Base-by-base conservation (phyloP, 1,139 yeast genomes). In the Kodamaea suecica region DNA sequence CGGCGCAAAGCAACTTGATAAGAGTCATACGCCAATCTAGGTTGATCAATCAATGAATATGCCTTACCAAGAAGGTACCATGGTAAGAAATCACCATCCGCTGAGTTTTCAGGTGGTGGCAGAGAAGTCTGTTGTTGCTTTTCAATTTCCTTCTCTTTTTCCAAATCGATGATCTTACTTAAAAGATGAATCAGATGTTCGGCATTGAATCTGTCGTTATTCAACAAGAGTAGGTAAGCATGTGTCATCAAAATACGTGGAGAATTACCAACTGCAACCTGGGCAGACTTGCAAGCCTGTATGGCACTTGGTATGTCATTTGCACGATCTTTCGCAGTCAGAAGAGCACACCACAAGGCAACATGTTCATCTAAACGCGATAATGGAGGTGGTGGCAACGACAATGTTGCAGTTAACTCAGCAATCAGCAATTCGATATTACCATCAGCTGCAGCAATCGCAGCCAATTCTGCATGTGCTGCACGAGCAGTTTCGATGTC, bases 51-150 rank as follows among this genome's bases (percentile, higher is more conserved):
- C 27, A 67, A 45, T 9, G 74, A 59, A 45, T 75, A 71, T 0
- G 80, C 80, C 41, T 67, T 66, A 2, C 83, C 80, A 27, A 78
- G 50, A n/a, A 78, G 58, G 41, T 73, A 75, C 73, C 77, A 73
- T 1, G 83, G 81, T 34, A 78, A 58, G 43, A 76, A 78, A 43
- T 75, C 79, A 8, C 69, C 66, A 6, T 61, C 64, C 12, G 45
- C 29, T n/a, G 41, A 51, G 4, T 38, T 40, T 14, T 40, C 44
- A 10, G 12, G 11, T 9, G 19, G 17, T 3, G 29, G 20, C n/a
- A 15, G n/a, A n/a, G n/a, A n/a, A n/a, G n/a, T n/a, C n/a, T n/a
- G n/a, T 9, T 19, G 21, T 13, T 12, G 28, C 14, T 25, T 25
- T n/a, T 42, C 48, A 23, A 45, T 43, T 8, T 48, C 52, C 33